Percentiles rank a stretch among this genome's conserved stretches.
Evolutionary conservation across 495 filamentous ascomycete species (phyloP).

Genomic region (Xylaria scruposa): DNA sequence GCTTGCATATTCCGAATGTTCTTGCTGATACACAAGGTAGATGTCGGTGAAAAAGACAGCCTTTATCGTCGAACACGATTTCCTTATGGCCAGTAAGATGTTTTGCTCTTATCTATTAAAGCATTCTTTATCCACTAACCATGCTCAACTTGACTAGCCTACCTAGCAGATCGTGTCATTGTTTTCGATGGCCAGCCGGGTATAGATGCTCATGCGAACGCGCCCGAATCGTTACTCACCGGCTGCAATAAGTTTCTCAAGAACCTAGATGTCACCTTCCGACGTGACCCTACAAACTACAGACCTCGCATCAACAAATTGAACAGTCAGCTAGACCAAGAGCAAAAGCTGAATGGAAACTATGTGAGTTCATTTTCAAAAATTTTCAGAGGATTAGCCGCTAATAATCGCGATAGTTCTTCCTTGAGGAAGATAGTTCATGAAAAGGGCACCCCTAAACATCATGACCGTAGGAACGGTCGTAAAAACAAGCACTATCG

Average conservation of each 20-base stretch:
- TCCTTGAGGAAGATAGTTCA: conserved; percentile 80
- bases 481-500: conserved; percentile 31
- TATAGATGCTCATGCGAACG: conserved; percentile 83
- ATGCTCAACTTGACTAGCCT: conserved; percentile 56
- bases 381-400: conserved; percentile 14
- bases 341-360: conserved; percentile 93
- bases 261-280: conserved; percentile 96
- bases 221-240: conserved; percentile 88
- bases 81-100: conserved; percentile 82
- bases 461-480: conserved; percentile 43
- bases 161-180: conserved; percentile 96
- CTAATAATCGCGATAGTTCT: conserved; percentile 64
- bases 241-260: conserved; percentile 97
- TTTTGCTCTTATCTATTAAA: background rate
- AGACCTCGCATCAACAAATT: conserved; percentile 98
- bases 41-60: conserved; percentile 99
- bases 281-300: conserved; percentile 94
- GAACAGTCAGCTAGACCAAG: conserved; percentile 93
- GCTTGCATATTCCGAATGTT: background rate
- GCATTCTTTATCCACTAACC: background rate
- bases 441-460: conserved; percentile 63
- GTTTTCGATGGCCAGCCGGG: conserved; percentile 96
- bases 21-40: conserved; percentile 7
- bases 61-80: conserved; percentile 99
- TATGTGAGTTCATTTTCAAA: conserved; percentile 65